These are phyloP conservation scores for Monosporascus sp. DNA, from an alignment of 2,329 filamentous ascomycete genomes.

Conservation along the genomic window DNA sequence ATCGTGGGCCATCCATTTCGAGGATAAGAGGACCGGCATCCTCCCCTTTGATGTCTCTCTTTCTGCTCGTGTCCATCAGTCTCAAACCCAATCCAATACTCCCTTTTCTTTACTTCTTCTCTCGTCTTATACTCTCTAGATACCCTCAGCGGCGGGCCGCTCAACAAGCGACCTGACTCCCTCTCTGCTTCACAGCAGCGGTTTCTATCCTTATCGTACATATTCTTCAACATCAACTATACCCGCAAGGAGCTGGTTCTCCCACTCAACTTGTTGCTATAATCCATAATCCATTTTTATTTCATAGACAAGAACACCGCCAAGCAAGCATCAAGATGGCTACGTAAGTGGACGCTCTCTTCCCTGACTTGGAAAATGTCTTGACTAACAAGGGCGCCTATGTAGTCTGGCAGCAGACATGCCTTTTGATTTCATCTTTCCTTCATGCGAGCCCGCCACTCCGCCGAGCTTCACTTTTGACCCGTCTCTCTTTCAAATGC, in stretches of 20 bases:
- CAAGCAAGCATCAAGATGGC: conserved; percentile 31
- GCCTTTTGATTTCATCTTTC: conserved; percentile 57
- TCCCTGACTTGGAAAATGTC: conserved; percentile 4
- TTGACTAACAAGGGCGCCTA: conserved; percentile 21
- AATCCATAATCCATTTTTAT: conserved; percentile 25
- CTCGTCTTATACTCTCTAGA: conserved; percentile 23
- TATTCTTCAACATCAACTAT: conserved; percentile 9
- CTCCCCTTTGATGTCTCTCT: conserved; percentile 18
- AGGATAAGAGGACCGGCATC: conserved; percentile 28
- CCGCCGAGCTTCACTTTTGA: conserved; percentile 52
- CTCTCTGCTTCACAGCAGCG: conserved; percentile 21
- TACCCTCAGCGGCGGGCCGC: conserved; percentile 18
- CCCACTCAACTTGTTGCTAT: conserved; percentile 17
- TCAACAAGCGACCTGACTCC: conserved; percentile 16
- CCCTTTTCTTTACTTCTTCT: conserved; percentile 18
- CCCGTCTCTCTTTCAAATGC: conserved; percentile 49
- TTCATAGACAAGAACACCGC: conserved; percentile 20
- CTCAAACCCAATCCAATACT: conserved; percentile 25
- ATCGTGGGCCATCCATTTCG: conserved; percentile 19
- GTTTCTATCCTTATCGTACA: conserved; percentile 10
- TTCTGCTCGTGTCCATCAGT: conserved; percentile 22
- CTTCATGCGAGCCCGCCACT: conserved; percentile 45
- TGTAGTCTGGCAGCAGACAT: conserved; percentile 57
- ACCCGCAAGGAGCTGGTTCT: conserved; percentile 26
- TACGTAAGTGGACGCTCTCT: conserved; percentile 31